phyloP scores from a whole-genome alignment of 169 alveolate genomes.

The Eimeria brunetti region DNA sequence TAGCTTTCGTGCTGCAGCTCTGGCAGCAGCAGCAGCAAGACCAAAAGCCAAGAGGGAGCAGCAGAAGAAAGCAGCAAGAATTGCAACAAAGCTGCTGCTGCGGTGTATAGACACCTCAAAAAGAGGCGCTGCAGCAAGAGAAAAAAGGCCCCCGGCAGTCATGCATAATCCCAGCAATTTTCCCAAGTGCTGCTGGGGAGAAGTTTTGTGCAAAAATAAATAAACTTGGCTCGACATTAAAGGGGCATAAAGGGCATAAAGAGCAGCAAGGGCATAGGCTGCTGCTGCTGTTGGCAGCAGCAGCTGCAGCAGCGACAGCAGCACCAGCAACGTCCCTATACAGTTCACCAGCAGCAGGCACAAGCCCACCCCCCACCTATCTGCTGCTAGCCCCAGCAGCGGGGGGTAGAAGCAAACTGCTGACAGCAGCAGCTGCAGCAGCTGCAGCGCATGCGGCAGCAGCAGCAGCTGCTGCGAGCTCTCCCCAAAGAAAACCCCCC shows the following conservation, averaged over 20 bases:
- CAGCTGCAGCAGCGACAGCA: conserved; percentile 20
- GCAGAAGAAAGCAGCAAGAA: conserved; percentile 12
- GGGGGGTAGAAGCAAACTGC: conserved; percentile 44
- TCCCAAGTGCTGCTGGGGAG: conserved; percentile 49
- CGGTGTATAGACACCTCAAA: conserved; percentile 42
- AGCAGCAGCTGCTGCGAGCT: conserved; percentile 42
- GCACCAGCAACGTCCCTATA: conserved; percentile 16
- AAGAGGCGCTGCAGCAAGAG: conserved; percentile 54
- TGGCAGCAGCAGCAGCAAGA: not conserved
- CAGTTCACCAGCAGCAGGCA: conserved; percentile 38
- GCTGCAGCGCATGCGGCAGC: conserved; percentile 7
- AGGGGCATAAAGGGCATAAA: conserved; percentile 11
- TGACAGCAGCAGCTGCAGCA: conserved; percentile 34
- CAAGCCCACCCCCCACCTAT: not conserved
- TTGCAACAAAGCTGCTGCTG: not conserved
- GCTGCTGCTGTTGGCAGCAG: not conserved
- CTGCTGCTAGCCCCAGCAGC: conserved; percentile 22
- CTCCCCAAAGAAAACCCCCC: conserved; percentile 52
- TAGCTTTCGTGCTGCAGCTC: too few relatives aligned
- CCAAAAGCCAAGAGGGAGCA: not conserved
- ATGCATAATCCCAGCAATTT: conserved; percentile 52
- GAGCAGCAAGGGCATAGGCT: not conserved
- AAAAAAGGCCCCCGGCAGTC: conserved; percentile 46
- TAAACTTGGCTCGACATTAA: conserved; percentile 45
- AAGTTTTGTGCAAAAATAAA: conserved; percentile 5